Evolutionary conservation across 768 basidiomycete genomes (phyloP).

Genomic region (Tylopilus felleus): DNA sequence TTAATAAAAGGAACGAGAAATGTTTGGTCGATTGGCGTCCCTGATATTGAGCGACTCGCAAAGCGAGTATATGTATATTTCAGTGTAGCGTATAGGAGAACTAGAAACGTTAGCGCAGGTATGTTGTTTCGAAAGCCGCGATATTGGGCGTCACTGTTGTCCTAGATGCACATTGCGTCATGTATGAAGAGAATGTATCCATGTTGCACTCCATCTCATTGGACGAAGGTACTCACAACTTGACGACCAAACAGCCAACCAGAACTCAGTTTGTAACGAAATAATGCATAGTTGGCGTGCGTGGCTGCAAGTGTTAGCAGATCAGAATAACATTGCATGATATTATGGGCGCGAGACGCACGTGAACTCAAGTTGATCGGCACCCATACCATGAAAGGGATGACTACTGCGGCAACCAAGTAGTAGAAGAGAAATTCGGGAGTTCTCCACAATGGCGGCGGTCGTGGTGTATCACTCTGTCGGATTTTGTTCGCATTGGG

Average conservation of each 20-base stretch:
- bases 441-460: slow-evolving; percentile 69
- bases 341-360: slow-evolving; percentile 42
- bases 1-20: slow-evolving; percentile 56
- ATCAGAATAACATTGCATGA: slow-evolving; percentile 1
- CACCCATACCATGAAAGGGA: slow-evolving; percentile 76
- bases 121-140: slow-evolving; percentile 82
- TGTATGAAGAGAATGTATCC: not conserved
- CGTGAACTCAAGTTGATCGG: slow-evolving; percentile 70
- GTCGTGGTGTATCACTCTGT: slow-evolving; percentile 24
- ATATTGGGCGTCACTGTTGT: slow-evolving; percentile 91
- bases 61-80: slow-evolving; percentile 48
- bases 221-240: slow-evolving; percentile 53
- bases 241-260: slow-evolving; percentile 84
- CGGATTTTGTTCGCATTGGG: slow-evolving; percentile 40
- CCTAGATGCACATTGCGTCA: slow-evolving; percentile 45
- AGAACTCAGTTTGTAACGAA: slow-evolving; percentile 49
- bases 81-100: slow-evolving; percentile 50
- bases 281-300: slow-evolving; percentile 72
- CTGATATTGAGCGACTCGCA: slow-evolving; percentile 20
- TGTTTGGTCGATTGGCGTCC: slow-evolving; percentile 28
- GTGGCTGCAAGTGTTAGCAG: slow-evolving; percentile 43
- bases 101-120: slow-evolving; percentile 51
- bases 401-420: slow-evolving; percentile 50
- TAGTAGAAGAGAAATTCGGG: slow-evolving; percentile 80
- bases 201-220: not conserved